Percentiles rank a stretch among this genome's conserved stretches.
These are phyloP conservation scores for Mortierella sp. DNA, from an alignment of 371 early-diverging fungal species.

Conservation along the genomic window DNA sequence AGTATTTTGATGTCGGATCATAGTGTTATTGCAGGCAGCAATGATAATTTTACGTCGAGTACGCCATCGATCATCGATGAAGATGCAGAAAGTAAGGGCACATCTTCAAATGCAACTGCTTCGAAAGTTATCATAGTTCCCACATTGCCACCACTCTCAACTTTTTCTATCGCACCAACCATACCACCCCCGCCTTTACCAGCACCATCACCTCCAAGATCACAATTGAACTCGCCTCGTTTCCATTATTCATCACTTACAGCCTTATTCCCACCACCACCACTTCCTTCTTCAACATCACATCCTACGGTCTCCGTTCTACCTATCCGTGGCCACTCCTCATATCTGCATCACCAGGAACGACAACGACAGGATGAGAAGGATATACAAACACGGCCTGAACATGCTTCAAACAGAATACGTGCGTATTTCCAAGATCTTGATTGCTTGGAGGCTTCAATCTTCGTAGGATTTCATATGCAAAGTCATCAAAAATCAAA, in stretches of 20 bases:
- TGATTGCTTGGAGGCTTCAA: constrained; percentile 22
- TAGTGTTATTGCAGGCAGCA: background rate
- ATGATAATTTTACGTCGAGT: background rate
- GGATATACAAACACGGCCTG: background rate
- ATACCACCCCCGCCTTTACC: constrained; percentile 1
- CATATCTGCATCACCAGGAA: background rate
- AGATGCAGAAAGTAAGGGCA: too few species aligned
- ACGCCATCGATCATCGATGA: background rate
- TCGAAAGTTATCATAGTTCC: too few species aligned
- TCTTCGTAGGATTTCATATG: constrained; percentile 22
- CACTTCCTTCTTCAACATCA: background rate
- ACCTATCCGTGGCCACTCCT: background rate
- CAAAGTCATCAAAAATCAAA: constrained; percentile 21
- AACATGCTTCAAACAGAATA: background rate
- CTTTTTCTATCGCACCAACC: background rate
- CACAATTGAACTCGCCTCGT: background rate
- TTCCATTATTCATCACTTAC: background rate
- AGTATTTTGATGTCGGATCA: constrained; percentile 15
- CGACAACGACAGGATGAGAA: background rate
- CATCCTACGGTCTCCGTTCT: background rate
- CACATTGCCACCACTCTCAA: background rate
- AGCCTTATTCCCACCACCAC: background rate
- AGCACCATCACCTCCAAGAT: constrained; percentile 6
- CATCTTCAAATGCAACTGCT: background rate
- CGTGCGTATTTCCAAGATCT: background rate